Conservation (phyloP, 805 yeast species). For the Candida ortonii region DNA sequence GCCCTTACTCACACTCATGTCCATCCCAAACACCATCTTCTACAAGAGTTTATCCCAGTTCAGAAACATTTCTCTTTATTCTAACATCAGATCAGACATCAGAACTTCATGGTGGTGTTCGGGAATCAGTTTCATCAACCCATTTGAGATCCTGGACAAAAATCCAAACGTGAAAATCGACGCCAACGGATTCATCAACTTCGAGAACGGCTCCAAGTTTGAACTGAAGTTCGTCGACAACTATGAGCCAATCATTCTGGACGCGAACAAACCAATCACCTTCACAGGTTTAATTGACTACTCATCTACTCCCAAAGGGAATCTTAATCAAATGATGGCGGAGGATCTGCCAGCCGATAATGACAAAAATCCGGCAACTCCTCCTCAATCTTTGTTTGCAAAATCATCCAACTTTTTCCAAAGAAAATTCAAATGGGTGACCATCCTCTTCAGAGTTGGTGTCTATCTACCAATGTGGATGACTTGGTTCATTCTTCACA, state of each 20-base stretch:
- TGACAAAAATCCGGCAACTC: constrained; percentile 2
- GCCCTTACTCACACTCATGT: constrained; percentile 66
- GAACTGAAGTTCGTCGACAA: constrained; percentile 45
- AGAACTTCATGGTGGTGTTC: constrained; percentile 84
- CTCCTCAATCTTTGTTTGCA: neutral
- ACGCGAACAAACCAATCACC: constrained; percentile 43
- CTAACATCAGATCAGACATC: constrained; percentile 76
- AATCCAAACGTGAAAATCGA: constrained; percentile 35
- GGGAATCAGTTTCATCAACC: constrained; percentile 61
- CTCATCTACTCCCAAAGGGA: constrained; percentile 6
- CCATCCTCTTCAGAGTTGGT: constrained; percentile 42
- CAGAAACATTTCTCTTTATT: constrained; percentile 55
- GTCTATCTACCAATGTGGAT: constrained; percentile 64
- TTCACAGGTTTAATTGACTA: constrained; percentile 25
- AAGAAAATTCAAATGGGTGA: constrained; percentile 46
- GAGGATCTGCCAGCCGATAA: constrained; percentile 23
- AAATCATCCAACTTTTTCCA: constrained; percentile 14
- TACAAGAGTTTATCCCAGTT: constrained; percentile 53
- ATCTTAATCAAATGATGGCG: constrained; percentile 17
- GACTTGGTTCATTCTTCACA: constrained; percentile 48
- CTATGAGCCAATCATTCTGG: constrained; percentile 58
- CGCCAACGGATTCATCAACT: constrained; percentile 42
- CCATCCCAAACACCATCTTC: constrained; percentile 59
- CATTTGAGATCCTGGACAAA: constrained; percentile 43
- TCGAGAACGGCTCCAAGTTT: constrained; percentile 35